Conservation (phyloP, 805 yeast genomes). For the Scheffersomyces amazonensis region DNA sequence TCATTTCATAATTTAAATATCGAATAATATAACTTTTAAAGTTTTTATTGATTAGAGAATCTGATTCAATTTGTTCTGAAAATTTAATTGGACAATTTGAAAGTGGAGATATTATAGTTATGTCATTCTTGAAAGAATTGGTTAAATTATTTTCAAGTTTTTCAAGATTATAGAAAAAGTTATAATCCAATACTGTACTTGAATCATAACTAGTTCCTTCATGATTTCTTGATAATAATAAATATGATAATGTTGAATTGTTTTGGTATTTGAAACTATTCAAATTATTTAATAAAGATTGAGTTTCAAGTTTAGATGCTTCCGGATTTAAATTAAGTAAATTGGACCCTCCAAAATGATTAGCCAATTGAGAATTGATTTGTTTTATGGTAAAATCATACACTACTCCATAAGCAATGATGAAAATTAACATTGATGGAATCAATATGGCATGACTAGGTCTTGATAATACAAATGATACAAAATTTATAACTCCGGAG, state of each 20-base stretch:
- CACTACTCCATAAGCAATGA: conserved; percentile 31
- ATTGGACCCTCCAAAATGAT: background rate
- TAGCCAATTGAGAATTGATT: conserved; percentile 18
- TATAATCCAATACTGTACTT: conserved; percentile 10
- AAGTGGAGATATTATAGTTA: conserved; percentile 9
- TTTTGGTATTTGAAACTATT: background rate
- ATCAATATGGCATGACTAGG: conserved; percentile 28
- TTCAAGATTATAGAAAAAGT: conserved; percentile 9
- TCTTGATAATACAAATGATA: conserved; percentile 18
- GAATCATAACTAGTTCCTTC: background rate
- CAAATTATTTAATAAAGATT: background rate
- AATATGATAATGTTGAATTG: background rate
- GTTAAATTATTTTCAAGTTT: conserved; percentile 5
- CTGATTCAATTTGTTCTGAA: background rate
- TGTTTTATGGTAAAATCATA: conserved; percentile 31
- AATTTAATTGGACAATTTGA: conserved; percentile 3
- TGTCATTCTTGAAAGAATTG: background rate
- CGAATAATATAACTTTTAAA: conserved; percentile 3
- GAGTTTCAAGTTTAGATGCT: background rate
- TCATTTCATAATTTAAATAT: conserved; percentile 24
- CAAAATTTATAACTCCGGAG: conserved; percentile 2
- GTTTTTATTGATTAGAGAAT: background rate
- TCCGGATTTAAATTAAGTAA: background rate
- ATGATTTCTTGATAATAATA: background rate
- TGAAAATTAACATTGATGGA: conserved; percentile 28